phyloP scores from a whole-genome alignment of 768 basidiomycete species.

The Phaeolepiota aurea region DNA sequence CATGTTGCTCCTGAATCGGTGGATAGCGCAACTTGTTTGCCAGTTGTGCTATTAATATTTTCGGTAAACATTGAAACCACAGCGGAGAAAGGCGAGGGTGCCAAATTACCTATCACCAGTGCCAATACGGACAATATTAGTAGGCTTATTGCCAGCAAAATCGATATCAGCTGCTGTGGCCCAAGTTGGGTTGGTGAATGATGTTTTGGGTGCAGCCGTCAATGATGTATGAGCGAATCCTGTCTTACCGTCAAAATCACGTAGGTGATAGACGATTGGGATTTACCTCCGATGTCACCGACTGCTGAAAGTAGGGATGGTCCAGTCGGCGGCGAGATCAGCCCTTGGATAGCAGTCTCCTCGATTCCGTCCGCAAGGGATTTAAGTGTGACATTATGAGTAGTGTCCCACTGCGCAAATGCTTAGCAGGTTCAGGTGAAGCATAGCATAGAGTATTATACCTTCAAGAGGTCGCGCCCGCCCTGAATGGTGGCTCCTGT shows the following conservation, averaged over 20 bases:
- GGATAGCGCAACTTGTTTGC: conserved; percentile 51
- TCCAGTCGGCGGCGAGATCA: conserved; percentile 58
- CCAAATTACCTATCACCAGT: conserved; percentile 32
- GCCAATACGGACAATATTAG: conserved; percentile 44
- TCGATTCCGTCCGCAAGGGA: conserved; percentile 60
- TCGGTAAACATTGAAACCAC: not conserved
- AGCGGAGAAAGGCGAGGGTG: not conserved
- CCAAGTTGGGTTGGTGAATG: conserved; percentile 39
- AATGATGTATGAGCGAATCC: conserved; percentile 42
- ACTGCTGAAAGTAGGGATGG: conserved; percentile 49
- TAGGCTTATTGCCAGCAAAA: conserved; percentile 43
- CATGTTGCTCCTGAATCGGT: conserved; percentile 45
- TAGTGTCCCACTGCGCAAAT: conserved; percentile 43
- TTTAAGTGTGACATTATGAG: conserved; percentile 49
- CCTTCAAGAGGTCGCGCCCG: conserved; percentile 42
- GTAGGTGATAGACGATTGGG: not conserved
- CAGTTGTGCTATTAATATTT: conserved; percentile 34
- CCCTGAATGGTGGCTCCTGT: conserved; percentile 61
- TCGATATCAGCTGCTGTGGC: conserved; percentile 40
- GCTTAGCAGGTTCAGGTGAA: conserved; percentile 3
- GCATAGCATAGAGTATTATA: conserved; percentile 4
- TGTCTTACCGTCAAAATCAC: conserved; percentile 8
- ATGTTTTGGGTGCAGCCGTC: conserved; percentile 27
- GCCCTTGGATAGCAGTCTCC: conserved; percentile 46
- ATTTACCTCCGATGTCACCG: conserved; percentile 42